Conservation (phyloP, 768 basidiomycete species). For the Tulasnella sp. region DNA sequence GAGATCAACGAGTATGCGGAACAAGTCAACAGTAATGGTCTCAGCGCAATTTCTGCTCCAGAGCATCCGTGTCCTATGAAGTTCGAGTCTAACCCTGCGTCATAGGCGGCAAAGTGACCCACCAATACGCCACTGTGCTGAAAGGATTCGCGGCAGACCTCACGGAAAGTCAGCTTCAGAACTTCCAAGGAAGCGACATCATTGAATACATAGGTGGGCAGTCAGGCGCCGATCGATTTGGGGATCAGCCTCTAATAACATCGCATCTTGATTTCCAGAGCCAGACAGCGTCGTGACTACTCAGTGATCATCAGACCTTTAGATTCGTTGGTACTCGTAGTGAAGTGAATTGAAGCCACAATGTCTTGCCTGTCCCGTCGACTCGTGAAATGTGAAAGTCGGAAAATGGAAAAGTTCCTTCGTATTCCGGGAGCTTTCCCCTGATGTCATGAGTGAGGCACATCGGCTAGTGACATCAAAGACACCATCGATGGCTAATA, state of each 20-base stretch:
- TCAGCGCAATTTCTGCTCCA: background rate
- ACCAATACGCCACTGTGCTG: background rate
- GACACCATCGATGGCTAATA: too few species aligned
- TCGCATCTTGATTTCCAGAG: background rate
- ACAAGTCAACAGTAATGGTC: background rate
- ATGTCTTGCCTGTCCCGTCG: too few species aligned
- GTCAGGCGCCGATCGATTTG: background rate
- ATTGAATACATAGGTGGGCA: background rate
- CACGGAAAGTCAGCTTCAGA: background rate
- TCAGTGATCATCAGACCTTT: too few species aligned
- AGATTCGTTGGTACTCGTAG: too few species aligned
- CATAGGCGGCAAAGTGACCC: background rate
- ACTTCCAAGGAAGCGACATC: background rate
- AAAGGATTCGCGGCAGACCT: background rate
- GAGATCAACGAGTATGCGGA: constrained; percentile 1
- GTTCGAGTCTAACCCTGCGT: background rate
- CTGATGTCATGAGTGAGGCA: too few species aligned
- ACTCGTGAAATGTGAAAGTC: too few species aligned
- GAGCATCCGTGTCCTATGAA: background rate
- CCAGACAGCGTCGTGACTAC: background rate
- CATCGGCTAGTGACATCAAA: too few species aligned
- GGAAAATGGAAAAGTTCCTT: too few species aligned
- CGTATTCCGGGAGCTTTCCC: too few species aligned
- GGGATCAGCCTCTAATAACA: background rate
- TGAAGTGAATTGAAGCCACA: too few species aligned